Percentiles rank a stretch among this genome's conserved stretches.
Conservation (phyloP, 2,329 filamentous ascomycete genomes). For the Pseudogymnoascus sp. region DNA sequence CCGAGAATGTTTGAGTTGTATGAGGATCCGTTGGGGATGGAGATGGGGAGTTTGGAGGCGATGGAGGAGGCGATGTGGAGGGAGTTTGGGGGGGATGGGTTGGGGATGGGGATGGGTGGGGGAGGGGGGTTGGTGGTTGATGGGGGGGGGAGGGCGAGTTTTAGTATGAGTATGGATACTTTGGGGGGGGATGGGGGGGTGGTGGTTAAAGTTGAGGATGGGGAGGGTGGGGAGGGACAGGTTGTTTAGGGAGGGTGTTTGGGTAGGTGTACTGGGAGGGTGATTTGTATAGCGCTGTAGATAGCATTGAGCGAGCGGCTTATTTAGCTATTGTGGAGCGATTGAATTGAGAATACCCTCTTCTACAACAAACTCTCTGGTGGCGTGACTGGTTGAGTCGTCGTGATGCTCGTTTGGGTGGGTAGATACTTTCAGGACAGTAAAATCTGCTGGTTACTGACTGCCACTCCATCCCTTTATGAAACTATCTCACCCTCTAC, state of each 20-base stretch:
- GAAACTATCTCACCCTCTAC: too few species aligned
- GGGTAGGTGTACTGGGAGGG: background rate
- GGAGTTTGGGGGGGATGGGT: constrained; percentile 14
- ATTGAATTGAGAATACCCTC: constrained; percentile 1
- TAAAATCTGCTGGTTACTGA: too few species aligned
- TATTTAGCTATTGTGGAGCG: background rate
- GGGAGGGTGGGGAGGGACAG: background rate
- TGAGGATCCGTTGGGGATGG: constrained; percentile 22
- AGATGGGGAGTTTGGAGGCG: constrained; percentile 10
- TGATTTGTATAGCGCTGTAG: background rate
- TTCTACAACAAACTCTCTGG: background rate
- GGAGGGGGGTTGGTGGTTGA: constrained; percentile 10
- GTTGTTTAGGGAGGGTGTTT: background rate
- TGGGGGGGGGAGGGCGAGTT: background rate
- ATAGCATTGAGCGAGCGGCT: background rate
- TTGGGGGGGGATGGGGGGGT: background rate
- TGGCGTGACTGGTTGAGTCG: background rate
- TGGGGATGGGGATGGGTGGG: constrained; percentile 13
- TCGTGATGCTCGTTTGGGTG: too few species aligned
- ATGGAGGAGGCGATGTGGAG: constrained; percentile 21
- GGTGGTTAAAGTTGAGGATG: constrained; percentile 1
- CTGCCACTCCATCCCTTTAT: too few species aligned
- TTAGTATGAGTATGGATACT: background rate
- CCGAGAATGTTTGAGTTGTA: constrained; percentile 31
- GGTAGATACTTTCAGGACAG: too few species aligned